Evolutionary conservation across 2,329 filamentous ascomycete genomes (phyloP).

Genomic region (Aspergillus sp.): DNA sequence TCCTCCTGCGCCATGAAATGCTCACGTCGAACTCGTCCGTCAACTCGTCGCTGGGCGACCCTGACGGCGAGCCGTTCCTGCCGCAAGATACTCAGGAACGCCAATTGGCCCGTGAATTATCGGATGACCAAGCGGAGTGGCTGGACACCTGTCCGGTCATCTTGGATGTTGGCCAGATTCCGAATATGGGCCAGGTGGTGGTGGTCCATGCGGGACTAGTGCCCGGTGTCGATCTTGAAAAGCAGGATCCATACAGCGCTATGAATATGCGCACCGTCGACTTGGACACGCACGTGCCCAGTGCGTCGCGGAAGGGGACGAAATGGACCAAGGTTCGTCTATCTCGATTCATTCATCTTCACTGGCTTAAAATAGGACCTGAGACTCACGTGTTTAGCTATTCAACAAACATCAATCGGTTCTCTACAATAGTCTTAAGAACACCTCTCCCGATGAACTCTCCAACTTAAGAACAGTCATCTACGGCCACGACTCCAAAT

Average conservation of each 20-base stretch:
- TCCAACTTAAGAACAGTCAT: conserved; percentile 63
- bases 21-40: conserved; percentile 11
- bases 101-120: conserved; percentile 57
- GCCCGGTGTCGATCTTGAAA: conserved; percentile 66
- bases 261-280: conserved; percentile 91
- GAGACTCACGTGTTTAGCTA: conserved; percentile 24
- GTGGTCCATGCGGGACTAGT: conserved; percentile 86
- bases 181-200: conserved; percentile 60
- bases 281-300: conserved; percentile 59
- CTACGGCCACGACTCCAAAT: conserved; percentile 82
- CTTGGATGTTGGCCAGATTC: conserved; percentile 64
- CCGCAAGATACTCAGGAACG: conserved; percentile 35
- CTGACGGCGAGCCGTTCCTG: conserved; percentile 20
- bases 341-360: background rate
- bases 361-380: too few species aligned
- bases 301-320: conserved; percentile 51
- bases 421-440: conserved; percentile 20
- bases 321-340: conserved; percentile 62
- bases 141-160: conserved; percentile 74
- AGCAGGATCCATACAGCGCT: conserved; percentile 73
- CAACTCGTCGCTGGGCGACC: conserved; percentile 20
- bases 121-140: conserved; percentile 63
- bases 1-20: conserved; percentile 60
- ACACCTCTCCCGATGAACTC: conserved; percentile 14
- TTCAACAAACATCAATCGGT: conserved; percentile 51